Base-by-base conservation (phyloP, 2,329 filamentous ascomycete genomes). In the Alternaria angustiovoidea region DNA sequence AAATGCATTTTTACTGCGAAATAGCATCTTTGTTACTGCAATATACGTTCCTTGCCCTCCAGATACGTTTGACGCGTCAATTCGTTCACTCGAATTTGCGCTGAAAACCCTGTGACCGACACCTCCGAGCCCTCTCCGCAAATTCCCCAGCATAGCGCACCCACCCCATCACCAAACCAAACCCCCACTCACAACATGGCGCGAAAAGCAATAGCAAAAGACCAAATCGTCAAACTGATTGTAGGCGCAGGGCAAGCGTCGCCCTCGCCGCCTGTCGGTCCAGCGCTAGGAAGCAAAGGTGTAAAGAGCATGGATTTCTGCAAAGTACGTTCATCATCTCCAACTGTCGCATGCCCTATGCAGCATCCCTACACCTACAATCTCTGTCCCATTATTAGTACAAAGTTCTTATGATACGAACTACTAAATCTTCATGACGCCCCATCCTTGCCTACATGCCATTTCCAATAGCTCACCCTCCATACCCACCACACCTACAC, bases 261-360 rank as follows among this genome's bases (percentile, higher is more conserved):
- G 74, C 95, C 95, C 30, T 96, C 93, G 81, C 95, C 95, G 34
- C 95, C 95, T 5, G 94, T 99, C 74, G 95, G 95, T 84, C 95
- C 95, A 59, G 95, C 95, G 54, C 87, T 99, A 67, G 95, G 95
- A 82, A 94, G 90, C 79, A 98, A 97, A 84, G 95, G 95, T 85
- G 91, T 99, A 64, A 99, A 99, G 85, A 96, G 92, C 59, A 99
- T 99, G 90, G 95, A 99, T 82, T 99, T 98, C 80, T 98, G 95
- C 88, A 98, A 65, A 53, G 62, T 65, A 65, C 14, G 58, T 53
- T 28, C 8, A 30, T 26, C 52, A 49, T 7, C n/a, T 8, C n/a
- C 32, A 16, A 36, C 12, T 16, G 12, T 36, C 32, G 32, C 32
- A 30, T 30, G 28, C 28, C 16, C 34, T 36, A n/a, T 38, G 36